Base-by-base conservation (phyloP, 2,329 filamentous ascomycete genomes). In the Talaromyces sp. region DNA sequence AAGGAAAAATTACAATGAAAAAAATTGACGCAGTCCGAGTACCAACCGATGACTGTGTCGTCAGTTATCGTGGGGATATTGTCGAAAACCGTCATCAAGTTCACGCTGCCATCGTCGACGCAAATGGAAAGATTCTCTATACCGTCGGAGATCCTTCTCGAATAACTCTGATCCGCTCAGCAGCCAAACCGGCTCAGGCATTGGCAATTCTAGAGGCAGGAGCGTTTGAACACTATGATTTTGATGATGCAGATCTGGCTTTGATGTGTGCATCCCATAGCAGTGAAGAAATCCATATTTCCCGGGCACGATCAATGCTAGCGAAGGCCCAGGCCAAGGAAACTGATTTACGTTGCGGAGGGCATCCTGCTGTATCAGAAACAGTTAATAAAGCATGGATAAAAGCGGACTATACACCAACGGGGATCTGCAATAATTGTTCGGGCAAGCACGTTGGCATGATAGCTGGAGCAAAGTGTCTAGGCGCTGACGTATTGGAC, bases 371-470 rank as follows among this genome's bases (percentile, higher is more conserved):
- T 4, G 40, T 78, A 6, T 70, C 65, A 2, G 67, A 71, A 1
- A 56, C 56, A 0, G 69, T 79, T 4, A 74, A 78, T 57, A 64
- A 65, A 0, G 59, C 48, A 0, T 80, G 78, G 78, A 72, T 76
- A 50, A 73, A 67, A 55, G 54, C 54, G 0, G 76, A 68, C 1
- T 75, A 73, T 45, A 64, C 58, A 0, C 77, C 77, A 0, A 75
- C 72, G 0, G 66, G 66, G 0, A 64, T 79, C 0, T 72, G 68
- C 51, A 80, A 75, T 53, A 79, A 80, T 58, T 81, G 78, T 60
- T 80, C 78, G 0, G 78, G 77, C 1, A 81, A 81, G 40, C 78
- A 81, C 61, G 74, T 68, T 2, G 78, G 74, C 1, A 80, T 80
- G 77, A 63, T 80, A 21, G 77, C 73, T 0, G 78, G 73, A 1